These are phyloP conservation scores for Zymoseptoria brevis DNA, from an alignment of 2,329 filamentous ascomycete genomes.

Conservation along the genomic window DNA sequence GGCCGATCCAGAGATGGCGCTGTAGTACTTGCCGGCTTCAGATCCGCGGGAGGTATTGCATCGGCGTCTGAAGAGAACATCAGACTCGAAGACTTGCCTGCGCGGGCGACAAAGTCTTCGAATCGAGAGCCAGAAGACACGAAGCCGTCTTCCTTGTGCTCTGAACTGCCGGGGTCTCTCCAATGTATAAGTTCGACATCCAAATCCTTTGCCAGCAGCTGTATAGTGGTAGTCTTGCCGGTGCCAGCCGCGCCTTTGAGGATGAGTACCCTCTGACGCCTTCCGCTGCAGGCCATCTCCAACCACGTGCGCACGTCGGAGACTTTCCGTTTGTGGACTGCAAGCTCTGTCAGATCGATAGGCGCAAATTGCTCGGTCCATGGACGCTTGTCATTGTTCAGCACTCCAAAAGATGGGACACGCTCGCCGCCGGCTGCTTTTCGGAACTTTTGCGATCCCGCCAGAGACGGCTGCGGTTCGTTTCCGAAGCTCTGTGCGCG, in stretches of 20 bases:
- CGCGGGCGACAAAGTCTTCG: slow-evolving; percentile 79
- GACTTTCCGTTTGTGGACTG: slow-evolving; percentile 92
- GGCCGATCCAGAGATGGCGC: slow-evolving; percentile 1
- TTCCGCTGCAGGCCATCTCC: slow-evolving; percentile 60
- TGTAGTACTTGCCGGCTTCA: slow-evolving; percentile 7
- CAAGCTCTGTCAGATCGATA: slow-evolving; percentile 67
- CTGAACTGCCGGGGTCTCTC: slow-evolving; percentile 68
- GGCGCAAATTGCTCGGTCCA: slow-evolving; percentile 87
- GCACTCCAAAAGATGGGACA: slow-evolving; percentile 22
- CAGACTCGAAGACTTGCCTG: slow-evolving; percentile 70
- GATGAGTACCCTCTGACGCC: slow-evolving; percentile 39
- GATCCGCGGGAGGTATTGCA: background rate
- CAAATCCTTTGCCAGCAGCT: slow-evolving; percentile 69
- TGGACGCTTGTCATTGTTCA: slow-evolving; percentile 55
- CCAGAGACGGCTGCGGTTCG: slow-evolving; percentile 13
- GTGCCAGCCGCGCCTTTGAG: slow-evolving; percentile 86
- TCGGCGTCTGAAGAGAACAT: slow-evolving; percentile 34
- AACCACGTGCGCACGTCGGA: slow-evolving; percentile 79
- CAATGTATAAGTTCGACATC: slow-evolving; percentile 75
- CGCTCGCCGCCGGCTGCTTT: slow-evolving; percentile 32
- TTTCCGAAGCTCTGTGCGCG: slow-evolving; percentile 12
- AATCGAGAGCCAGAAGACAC: slow-evolving; percentile 72
- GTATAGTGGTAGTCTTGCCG: slow-evolving; percentile 84
- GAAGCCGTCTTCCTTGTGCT: slow-evolving; percentile 53
- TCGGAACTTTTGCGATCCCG: slow-evolving; percentile 38